Percentiles rank a stretch among this genome's conserved stretches.
Conservation (phyloP, 192 early-diverging fungal genomes). For the Glomus cerebriforme region DNA sequence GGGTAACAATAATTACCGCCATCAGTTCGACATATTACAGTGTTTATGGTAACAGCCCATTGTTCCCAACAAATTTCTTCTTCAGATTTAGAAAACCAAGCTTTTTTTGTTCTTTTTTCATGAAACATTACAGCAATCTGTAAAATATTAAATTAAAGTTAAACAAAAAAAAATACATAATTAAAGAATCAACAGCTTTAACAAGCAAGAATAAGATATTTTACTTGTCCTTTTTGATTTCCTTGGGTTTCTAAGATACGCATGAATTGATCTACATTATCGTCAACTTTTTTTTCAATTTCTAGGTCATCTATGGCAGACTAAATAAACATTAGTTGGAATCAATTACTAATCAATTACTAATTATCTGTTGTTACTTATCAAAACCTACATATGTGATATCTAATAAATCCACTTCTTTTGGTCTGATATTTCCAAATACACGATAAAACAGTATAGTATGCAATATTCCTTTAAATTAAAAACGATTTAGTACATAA, state of each 20-base stretch:
- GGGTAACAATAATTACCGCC: slow-evolving; percentile 38
- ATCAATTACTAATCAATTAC: not conserved
- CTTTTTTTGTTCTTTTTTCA: slow-evolving; percentile 60
- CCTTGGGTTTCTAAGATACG: slow-evolving; percentile 40
- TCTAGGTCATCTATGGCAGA: slow-evolving; percentile 58
- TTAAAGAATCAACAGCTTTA: not conserved
- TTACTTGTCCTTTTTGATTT: slow-evolving; percentile 54
- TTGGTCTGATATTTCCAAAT: slow-evolving; percentile 54
- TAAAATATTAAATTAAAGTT: not conserved
- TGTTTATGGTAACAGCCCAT: slow-evolving; percentile 57
- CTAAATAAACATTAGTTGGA: slow-evolving; percentile 34
- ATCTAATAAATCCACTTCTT: slow-evolving; percentile 55
- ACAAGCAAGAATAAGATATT: not conserved
- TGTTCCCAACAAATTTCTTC: slow-evolving; percentile 65
- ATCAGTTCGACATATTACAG: slow-evolving; percentile 49
- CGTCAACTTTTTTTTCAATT: slow-evolving; percentile 51
- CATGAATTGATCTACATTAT: slow-evolving; percentile 50
- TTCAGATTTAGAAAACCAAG: slow-evolving; percentile 60
- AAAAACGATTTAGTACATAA: not conserved
- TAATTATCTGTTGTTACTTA: not conserved
- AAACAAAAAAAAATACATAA: not conserved
- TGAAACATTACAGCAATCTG: slow-evolving; percentile 65
- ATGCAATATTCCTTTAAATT: slow-evolving; percentile 50
- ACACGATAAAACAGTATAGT: slow-evolving; percentile 65
- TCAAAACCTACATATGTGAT: slow-evolving; percentile 51